Conservation (phyloP, 2,329 filamentous ascomycete genomes). For the Simplicillium aogashimaense region DNA sequence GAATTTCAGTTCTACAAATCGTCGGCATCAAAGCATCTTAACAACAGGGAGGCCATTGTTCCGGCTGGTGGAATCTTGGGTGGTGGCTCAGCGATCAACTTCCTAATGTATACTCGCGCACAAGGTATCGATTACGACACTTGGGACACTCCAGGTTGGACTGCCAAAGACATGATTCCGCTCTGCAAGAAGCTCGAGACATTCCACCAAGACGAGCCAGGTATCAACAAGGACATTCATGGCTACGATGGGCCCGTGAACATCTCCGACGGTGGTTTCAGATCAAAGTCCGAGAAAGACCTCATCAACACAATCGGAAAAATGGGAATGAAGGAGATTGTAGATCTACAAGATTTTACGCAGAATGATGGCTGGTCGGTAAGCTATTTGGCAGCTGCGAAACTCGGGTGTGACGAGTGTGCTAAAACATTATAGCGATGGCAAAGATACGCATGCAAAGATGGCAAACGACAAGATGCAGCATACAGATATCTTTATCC, state of each 20-base stretch:
- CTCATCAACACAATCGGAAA: constrained; percentile 35
- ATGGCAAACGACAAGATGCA: constrained; percentile 42
- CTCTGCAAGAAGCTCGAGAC: constrained; percentile 42
- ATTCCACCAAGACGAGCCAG: constrained; percentile 30
- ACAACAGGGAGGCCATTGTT: constrained; percentile 12
- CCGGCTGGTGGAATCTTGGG: constrained; percentile 17
- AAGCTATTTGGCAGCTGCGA: not conserved
- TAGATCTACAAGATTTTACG: constrained; percentile 38
- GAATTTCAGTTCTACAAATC: not conserved
- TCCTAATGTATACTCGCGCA: constrained; percentile 19
- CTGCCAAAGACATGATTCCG: constrained; percentile 36
- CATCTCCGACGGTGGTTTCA: constrained; percentile 36
- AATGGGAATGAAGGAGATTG: constrained; percentile 35
- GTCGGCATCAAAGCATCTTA: constrained; percentile 6
- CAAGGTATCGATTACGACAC: constrained; percentile 31
- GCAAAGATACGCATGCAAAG: constrained; percentile 34
- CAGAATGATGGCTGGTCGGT: constrained; percentile 9
- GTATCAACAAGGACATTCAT: constrained; percentile 20
- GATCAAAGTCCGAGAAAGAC: constrained; percentile 24
- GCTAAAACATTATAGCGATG: constrained; percentile 20
- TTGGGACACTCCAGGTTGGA: constrained; percentile 43
- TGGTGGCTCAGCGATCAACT: constrained; percentile 22
- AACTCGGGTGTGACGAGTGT: not conserved
- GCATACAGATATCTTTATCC: constrained; percentile 44
- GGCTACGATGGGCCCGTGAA: constrained; percentile 39